phyloP scores from a whole-genome alignment of 225 moss, liverwort and hornwort species.

The Bryoerythrophyllum caledonicum region DNA sequence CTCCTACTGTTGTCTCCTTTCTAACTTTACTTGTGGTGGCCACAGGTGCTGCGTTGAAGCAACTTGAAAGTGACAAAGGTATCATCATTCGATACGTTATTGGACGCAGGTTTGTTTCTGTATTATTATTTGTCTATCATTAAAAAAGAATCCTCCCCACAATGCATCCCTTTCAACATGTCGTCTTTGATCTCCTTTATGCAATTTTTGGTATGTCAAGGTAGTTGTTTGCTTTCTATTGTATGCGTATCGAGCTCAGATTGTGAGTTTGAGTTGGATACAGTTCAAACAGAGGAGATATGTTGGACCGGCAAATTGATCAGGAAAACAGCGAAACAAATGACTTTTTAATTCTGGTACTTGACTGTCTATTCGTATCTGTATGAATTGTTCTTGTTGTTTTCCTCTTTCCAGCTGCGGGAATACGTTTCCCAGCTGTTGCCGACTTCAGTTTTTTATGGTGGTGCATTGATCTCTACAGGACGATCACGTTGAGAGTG shows the following conservation, averaged over 20 bases:
- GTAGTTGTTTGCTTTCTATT: not conserved
- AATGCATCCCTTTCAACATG: not conserved
- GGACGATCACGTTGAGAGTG: constrained; percentile 94
- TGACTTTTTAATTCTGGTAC: constrained; percentile 90
- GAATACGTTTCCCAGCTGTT: not conserved
- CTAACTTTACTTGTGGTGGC: constrained; percentile 20
- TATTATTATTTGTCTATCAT: not conserved
- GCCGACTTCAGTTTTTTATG: constrained; percentile 1
- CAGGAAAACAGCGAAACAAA: constrained; percentile 65
- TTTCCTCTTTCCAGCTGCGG: not conserved
- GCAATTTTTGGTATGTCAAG: not conserved
- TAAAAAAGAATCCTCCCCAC: not conserved
- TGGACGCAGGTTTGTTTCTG: constrained; percentile 76
- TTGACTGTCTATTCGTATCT: not conserved
- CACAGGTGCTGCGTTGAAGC: constrained; percentile 74
- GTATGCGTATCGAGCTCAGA: not conserved
- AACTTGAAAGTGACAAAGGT: constrained; percentile 77
- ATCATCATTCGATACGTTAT: constrained; percentile 85
- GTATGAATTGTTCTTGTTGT: not conserved
- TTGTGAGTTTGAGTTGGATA: constrained; percentile 25
- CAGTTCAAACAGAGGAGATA: constrained; percentile 97
- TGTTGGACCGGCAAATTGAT: constrained; percentile 91
- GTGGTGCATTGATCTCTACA: constrained; percentile 33
- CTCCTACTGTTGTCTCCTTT: constrained; percentile 6
- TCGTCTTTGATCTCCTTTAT: constrained; percentile 1